phyloP scores from a whole-genome alignment of 805 yeast genomes.

The Pichia cabralensis region DNA sequence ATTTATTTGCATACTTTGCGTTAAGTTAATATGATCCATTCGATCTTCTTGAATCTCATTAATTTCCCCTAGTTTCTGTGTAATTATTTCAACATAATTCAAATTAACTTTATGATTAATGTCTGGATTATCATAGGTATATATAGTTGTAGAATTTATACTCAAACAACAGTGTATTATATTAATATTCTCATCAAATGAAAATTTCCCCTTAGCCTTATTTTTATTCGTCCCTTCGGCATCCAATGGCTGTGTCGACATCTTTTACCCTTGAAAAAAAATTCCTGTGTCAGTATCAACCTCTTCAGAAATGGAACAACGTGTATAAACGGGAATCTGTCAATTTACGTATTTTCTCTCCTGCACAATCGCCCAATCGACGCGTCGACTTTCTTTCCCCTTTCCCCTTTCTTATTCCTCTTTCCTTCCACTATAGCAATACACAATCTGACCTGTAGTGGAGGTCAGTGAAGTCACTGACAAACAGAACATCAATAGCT shows the following conservation, averaged over 20 bases:
- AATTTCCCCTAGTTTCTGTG: slow-evolving; percentile 44
- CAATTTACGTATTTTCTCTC: too few species aligned
- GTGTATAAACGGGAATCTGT: too few species aligned
- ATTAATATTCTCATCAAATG: slow-evolving; percentile 9
- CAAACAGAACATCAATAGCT: slow-evolving; percentile 35
- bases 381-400: too few species aligned
- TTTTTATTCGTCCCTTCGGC: background rate
- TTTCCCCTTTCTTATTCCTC: too few species aligned
- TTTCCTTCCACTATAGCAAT: too few species aligned
- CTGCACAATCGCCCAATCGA: too few species aligned
- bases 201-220: background rate
- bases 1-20: slow-evolving; percentile 15
- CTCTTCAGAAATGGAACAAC: too few species aligned
- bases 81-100: slow-evolving; percentile 43
- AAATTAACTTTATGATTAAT: slow-evolving; percentile 33
- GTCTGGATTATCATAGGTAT: slow-evolving; percentile 42
- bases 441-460: too few species aligned
- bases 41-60: slow-evolving; percentile 33
- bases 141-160: slow-evolving; percentile 47
- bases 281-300: too few species aligned
- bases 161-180: slow-evolving; percentile 23
- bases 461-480: slow-evolving; percentile 65
- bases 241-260: too few species aligned
- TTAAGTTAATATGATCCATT: slow-evolving; percentile 19
- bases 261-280: too few species aligned